Percentiles rank a stretch among this genome's conserved stretches.
phyloP scores from a whole-genome alignment of 2,329 filamentous ascomycete species.

The Cryphonectria nitschkei region DNA sequence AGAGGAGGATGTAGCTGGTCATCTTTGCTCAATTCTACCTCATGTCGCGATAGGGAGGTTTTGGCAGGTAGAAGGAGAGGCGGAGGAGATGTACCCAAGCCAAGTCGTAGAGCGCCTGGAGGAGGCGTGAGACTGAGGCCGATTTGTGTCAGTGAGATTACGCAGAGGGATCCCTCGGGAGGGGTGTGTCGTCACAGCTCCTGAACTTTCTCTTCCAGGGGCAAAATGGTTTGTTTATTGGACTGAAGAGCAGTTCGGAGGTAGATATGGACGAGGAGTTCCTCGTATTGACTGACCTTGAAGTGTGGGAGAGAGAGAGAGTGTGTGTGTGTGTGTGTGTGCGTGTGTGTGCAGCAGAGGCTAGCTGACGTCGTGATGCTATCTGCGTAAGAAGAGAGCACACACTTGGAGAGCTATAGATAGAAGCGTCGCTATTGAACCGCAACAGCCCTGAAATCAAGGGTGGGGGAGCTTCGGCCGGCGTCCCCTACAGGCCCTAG shows the following conservation, averaged over 20 bases:
- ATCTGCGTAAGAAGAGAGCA: constrained; percentile 11
- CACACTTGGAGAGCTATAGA: constrained; percentile 13
- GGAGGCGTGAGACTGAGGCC: background rate
- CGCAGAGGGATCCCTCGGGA: background rate
- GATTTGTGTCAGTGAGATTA: constrained; percentile 16
- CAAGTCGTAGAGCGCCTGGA: constrained; percentile 4
- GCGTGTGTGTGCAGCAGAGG: background rate
- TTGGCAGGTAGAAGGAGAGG: background rate
- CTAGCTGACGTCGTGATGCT: constrained; percentile 13
- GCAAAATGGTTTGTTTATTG: background rate
- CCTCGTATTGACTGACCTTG: background rate
- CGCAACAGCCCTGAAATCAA: constrained; percentile 1
- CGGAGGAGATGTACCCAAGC: background rate
- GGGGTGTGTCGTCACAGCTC: constrained; percentile 12
- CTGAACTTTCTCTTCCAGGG: background rate
- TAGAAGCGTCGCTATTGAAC: constrained; percentile 8
- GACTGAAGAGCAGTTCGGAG: background rate
- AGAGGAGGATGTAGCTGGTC: constrained; percentile 82
- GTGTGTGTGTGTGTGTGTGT: too few relatives aligned
- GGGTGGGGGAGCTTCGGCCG: constrained; percentile 14
- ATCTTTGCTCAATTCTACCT: constrained; percentile 39
- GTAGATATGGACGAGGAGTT: background rate
- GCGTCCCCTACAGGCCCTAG: background rate
- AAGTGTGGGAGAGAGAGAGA: background rate
- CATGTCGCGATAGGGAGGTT: constrained; percentile 26